These are phyloP conservation scores for Urochloa ruziziensis DNA, from an alignment of 176 grass and related monocot species.

Conservation along the genomic window DNA sequence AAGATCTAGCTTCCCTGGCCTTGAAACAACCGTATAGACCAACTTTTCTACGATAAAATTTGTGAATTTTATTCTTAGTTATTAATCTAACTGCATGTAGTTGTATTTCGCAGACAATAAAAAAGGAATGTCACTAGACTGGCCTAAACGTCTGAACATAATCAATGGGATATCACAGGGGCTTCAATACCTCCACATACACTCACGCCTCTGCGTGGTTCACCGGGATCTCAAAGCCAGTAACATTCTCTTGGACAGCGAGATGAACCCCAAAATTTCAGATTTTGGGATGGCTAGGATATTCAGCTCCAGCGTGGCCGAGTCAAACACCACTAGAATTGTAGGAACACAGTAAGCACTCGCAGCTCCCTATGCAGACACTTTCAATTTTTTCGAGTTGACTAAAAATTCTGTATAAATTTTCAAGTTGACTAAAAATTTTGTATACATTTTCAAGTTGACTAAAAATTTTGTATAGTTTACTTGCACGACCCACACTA, in stretches of 20 bases:
- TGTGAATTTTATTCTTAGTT: not conserved
- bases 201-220: slow-evolving; percentile 52
- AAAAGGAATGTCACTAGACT: slow-evolving; percentile 14
- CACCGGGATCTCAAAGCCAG: slow-evolving; percentile 68
- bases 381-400: no score
- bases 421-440: no score
- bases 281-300: slow-evolving; percentile 60
- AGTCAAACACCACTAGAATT: slow-evolving; percentile 49
- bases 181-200: slow-evolving; percentile 58
- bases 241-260: slow-evolving; percentile 56
- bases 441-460: not conserved
- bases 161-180: slow-evolving; percentile 58
- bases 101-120: slow-evolving; percentile 12
- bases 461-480: not conserved
- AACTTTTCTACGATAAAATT: not conserved
- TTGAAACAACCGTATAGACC: not conserved
- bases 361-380: not conserved
- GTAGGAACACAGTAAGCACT: slow-evolving; percentile 58
- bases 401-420: not conserved
- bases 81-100: not conserved
- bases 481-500: not conserved
- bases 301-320: slow-evolving; percentile 31
- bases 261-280: slow-evolving; percentile 65
- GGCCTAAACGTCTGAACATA: slow-evolving; percentile 36
- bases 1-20: not conserved